Conservation (phyloP, 164 flowering plant genomes). For the Santalum album region DNA sequence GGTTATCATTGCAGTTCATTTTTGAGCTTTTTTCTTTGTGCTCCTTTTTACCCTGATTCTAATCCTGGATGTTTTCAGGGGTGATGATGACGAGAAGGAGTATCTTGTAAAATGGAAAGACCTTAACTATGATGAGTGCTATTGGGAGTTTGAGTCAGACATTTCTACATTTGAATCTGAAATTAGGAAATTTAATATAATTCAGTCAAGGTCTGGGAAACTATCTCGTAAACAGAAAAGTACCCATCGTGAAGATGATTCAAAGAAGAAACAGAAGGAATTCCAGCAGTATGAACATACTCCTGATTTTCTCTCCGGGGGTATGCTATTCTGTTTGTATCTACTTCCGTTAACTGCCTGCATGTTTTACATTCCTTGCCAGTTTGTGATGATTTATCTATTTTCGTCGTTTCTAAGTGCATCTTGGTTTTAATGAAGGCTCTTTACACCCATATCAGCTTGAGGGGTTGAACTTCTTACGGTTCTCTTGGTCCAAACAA, state of each 20-base stretch:
- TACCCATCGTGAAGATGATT: constrained; percentile 39
- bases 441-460: constrained; percentile 95
- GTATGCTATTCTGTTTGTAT: constrained; percentile 22
- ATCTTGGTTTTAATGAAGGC: constrained; percentile 39
- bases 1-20: too few relatives aligned
- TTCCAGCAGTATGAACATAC: constrained; percentile 81
- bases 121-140: constrained; percentile 86
- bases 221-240: constrained; percentile 47
- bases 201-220: constrained; percentile 43
- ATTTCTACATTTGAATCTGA: constrained; percentile 78
- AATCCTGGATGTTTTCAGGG: constrained; percentile 35
- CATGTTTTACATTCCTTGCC: background rate
- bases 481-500: constrained; percentile 86
- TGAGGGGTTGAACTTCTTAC: constrained; percentile 91
- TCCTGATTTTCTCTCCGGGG: constrained; percentile 90
- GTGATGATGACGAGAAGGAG: constrained; percentile 58
- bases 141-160: constrained; percentile 85
- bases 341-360: background rate
- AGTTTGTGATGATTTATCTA: background rate
- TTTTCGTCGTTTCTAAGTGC: background rate
- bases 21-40: background rate
- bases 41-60: background rate
- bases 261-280: constrained; percentile 53
- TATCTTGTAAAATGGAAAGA: constrained; percentile 95
- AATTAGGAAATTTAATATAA: constrained; percentile 58